Evolutionary conservation across 352 stramenopile species (phyloP).

Genomic region (Phytopythium ostracodes): DNA sequence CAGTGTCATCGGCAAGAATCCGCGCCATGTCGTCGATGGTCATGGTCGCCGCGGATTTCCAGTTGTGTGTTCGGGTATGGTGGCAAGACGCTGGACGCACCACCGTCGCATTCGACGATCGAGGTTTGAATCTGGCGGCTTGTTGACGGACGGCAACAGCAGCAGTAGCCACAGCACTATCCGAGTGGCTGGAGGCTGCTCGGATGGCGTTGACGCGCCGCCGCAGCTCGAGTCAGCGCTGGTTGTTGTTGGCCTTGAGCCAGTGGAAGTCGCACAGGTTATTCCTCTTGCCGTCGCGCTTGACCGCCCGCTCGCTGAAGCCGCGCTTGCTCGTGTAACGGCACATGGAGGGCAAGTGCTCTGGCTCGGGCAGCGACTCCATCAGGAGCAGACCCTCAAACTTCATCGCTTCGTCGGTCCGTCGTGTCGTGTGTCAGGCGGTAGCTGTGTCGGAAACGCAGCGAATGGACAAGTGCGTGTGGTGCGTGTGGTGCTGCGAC

Average conservation of each 20-base stretch:
- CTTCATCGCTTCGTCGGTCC: not conserved
- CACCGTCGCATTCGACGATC: not conserved
- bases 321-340: slow-evolving; percentile 50
- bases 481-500: too few relatives aligned
- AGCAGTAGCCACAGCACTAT: too few relatives aligned
- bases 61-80: not conserved
- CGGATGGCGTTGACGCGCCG: not conserved
- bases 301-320: slow-evolving; percentile 35
- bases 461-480: not conserved
- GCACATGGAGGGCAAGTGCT: slow-evolving; percentile 15
- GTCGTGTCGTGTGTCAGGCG: too few relatives aligned
- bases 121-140: not conserved
- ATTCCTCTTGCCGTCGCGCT: slow-evolving; percentile 41
- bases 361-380: not conserved
- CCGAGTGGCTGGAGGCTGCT: not conserved
- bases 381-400: not conserved
- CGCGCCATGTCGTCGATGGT: not conserved
- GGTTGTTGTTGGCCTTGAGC: slow-evolving; percentile 45
- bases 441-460: too few relatives aligned
- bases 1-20: not conserved
- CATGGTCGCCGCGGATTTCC: not conserved
- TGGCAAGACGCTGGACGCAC: not conserved
- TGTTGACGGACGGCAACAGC: too few relatives aligned
- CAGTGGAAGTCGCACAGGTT: slow-evolving; percentile 52
- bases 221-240: slow-evolving; percentile 11